Evolutionary conservation across 495 filamentous ascomycete species (phyloP).

Genomic region (Ascobolus immersus): DNA sequence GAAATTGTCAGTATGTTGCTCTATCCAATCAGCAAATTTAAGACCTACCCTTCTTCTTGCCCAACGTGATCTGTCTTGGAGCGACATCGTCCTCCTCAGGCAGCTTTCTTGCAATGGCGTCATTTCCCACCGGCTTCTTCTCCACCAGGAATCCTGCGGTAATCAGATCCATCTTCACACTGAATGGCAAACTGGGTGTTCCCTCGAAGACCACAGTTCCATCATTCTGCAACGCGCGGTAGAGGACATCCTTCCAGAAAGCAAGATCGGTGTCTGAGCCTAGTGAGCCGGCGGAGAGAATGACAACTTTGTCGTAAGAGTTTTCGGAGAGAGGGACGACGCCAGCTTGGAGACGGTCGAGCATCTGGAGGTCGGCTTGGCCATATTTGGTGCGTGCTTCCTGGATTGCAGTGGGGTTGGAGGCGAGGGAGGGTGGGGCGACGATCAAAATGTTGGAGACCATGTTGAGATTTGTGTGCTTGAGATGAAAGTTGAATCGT

Average conservation of each 20-base stretch:
- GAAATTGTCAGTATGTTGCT: too few species aligned
- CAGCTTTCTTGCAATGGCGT: constrained; percentile 31
- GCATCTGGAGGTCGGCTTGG: constrained; percentile 81
- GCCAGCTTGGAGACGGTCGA: constrained; percentile 64
- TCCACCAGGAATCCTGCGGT: constrained; percentile 51
- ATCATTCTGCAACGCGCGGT: constrained; percentile 43
- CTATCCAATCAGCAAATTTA: background rate
- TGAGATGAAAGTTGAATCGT: too few species aligned
- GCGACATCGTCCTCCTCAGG: background rate
- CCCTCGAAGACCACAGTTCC: constrained; percentile 20
- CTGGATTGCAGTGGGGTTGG: constrained; percentile 36
- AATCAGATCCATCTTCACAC: constrained; percentile 38
- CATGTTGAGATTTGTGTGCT: too few species aligned
- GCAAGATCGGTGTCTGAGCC: constrained; percentile 18
- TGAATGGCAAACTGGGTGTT: constrained; percentile 8
- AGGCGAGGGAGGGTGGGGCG: constrained; percentile 46
- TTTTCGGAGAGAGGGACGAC: constrained; percentile 48
- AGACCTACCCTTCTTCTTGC: constrained; percentile 30
- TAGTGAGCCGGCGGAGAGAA: constrained; percentile 54
- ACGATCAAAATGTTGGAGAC: constrained; percentile 46
- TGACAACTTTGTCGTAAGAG: constrained; percentile 62
- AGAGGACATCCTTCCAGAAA: constrained; percentile 38
- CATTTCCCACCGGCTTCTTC: constrained; percentile 19
- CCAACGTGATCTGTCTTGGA: constrained; percentile 33
- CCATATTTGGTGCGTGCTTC: constrained; percentile 33